Base-by-base conservation (phyloP, 2,329 filamentous ascomycete genomes). In the Huntiella bhutanensis region DNA sequence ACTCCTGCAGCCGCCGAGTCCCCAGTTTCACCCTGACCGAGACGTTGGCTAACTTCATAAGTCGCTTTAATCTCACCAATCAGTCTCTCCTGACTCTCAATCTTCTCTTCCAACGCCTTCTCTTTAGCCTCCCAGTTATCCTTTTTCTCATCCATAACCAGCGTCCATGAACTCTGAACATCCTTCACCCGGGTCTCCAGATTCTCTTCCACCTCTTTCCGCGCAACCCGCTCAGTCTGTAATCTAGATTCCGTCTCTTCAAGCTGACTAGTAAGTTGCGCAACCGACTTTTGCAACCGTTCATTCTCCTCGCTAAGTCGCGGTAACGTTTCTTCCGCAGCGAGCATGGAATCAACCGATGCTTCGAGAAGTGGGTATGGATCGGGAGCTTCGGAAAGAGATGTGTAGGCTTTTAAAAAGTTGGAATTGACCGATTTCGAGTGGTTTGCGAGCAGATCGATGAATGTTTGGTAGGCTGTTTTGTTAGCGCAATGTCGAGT, bases 121-220 rank as follows among this genome's bases (percentile, higher is more conserved):
- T 98, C 91, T 59, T 93, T 95, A 6, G 88, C 79, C 46, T 82
- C 78, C 91, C 91, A 98, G 58, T 98, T 98, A 60, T 88, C 85
- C 55, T 84, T 81, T 64, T 94, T 95, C 67, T 98, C 91, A 48
- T 82, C 78, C 43, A 98, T 61, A 4, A 95, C 87, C 17, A 84
- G 86, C 10, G 75, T 73, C 88, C 91, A 98, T 2, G 85, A 91
- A 11, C 75, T 66, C 62, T 96, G 86, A 2, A 96, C 79, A 53
- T 94, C 87, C 62, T 87, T 92, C 49, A 92, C 81, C 58, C 80
- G 84, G 49, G 62, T 66, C 55, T 94, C 86, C 22, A 91, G 70
- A 11, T 70, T 75, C 33, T 79, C 77, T 55, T 96, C 86, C 7
- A 92, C 65, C 51, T 80, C 73, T 59, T 80, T 81, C 48, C 85